Conservation (phyloP, 768 basidiomycete genomes). For the Mycena haematopus region DNA sequence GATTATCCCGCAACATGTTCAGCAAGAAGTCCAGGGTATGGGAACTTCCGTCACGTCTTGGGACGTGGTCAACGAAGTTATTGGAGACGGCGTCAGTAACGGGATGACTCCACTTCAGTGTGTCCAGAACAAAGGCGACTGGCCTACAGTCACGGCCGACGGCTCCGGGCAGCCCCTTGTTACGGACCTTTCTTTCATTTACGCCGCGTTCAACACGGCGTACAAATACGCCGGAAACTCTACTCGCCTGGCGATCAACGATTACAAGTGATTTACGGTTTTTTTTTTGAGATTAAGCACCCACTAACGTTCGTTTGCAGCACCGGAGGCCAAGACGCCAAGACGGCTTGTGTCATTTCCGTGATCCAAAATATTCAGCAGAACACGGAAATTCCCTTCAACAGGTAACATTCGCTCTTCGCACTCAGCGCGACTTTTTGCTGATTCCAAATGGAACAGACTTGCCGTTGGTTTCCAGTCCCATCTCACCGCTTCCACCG, state of each 20-base stretch:
- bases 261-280: slow-evolving; percentile 14
- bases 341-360: slow-evolving; percentile 21
- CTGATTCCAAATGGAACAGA: slow-evolving; percentile 1
- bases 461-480: slow-evolving; percentile 27
- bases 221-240: slow-evolving; percentile 18
- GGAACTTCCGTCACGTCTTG: slow-evolving; percentile 18
- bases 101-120: slow-evolving; percentile 26
- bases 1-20: slow-evolving; percentile 28
- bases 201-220: slow-evolving; percentile 25
- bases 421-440: neutral
- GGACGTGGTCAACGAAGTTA: slow-evolving; percentile 26
- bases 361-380: slow-evolving; percentile 19
- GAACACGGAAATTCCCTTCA: slow-evolving; percentile 16
- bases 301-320: neutral
- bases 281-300: neutral
- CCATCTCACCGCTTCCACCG: slow-evolving; percentile 18
- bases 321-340: slow-evolving; percentile 25
- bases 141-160: slow-evolving; percentile 27
- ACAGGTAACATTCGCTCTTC: slow-evolving; percentile 8
- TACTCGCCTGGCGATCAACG: slow-evolving; percentile 26
- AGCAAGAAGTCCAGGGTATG: slow-evolving; percentile 23
- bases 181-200: slow-evolving; percentile 25
- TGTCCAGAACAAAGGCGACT: slow-evolving; percentile 26
- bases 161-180: slow-evolving; percentile 20
- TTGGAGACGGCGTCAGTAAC: slow-evolving; percentile 21